Evolutionary conservation across 768 basidiomycete genomes (phyloP).

Genomic region (Naematelia encephala): DNA sequence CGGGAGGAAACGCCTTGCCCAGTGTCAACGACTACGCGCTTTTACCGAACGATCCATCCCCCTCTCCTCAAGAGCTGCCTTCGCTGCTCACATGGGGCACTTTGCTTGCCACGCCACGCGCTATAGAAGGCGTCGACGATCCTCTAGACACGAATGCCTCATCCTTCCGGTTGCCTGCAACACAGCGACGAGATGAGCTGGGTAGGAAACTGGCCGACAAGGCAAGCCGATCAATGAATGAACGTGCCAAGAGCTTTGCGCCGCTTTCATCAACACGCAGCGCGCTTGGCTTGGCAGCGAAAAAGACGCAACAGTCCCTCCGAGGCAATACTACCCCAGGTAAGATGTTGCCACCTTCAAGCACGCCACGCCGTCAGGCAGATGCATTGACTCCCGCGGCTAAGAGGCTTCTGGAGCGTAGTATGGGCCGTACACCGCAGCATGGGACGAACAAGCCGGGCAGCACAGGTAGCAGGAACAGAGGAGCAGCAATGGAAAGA

Average conservation of each 20-base stretch:
- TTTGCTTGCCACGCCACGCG: slow-evolving; percentile 82
- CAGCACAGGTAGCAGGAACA: slow-evolving; percentile 27
- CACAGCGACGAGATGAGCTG: slow-evolving; percentile 73
- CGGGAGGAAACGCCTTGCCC: slow-evolving; percentile 54
- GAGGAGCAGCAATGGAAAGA: slow-evolving; percentile 40
- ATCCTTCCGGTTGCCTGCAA: slow-evolving; percentile 70
- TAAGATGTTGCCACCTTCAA: slow-evolving; percentile 70
- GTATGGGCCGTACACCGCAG: slow-evolving; percentile 29
- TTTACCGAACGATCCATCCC: slow-evolving; percentile 81
- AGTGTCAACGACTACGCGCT: slow-evolving; percentile 62
- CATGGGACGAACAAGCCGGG: slow-evolving; percentile 11
- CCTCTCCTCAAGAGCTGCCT: slow-evolving; percentile 76
- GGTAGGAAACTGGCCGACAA: slow-evolving; percentile 76
- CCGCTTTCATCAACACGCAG: slow-evolving; percentile 52
- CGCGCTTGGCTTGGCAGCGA: slow-evolving; percentile 51
- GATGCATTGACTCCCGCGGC: slow-evolving; percentile 86
- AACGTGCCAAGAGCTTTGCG: slow-evolving; percentile 43
- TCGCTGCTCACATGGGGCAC: slow-evolving; percentile 98
- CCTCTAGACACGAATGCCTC: slow-evolving; percentile 51
- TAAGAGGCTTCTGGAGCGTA: slow-evolving; percentile 62
- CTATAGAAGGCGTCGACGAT: slow-evolving; percentile 57
- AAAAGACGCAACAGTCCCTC: slow-evolving; percentile 36
- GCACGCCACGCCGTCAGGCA: slow-evolving; percentile 71
- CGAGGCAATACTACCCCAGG: slow-evolving; percentile 52
- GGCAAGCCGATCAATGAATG: slow-evolving; percentile 73